A percentile compares a stretch with the other conserved stretches of the same genome.
Conservation (phyloP, 192 early-diverging fungal species). For the Coemansia sp. region DNA sequence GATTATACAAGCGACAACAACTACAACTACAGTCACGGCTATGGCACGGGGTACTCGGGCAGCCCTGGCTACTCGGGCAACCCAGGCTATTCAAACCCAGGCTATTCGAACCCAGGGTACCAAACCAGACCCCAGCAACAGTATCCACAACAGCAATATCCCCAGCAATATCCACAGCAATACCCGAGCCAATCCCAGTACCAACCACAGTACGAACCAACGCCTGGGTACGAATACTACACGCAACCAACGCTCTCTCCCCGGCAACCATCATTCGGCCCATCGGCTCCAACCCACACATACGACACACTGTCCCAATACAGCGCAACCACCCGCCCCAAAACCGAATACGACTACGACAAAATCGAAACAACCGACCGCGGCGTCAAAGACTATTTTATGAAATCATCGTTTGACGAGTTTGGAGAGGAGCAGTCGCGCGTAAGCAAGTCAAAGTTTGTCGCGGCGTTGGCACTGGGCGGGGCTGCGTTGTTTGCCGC, state of each 20-base stretch:
- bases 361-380: conserved; percentile 2
- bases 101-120: too few relatives aligned
- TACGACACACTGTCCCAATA: conserved; percentile 4
- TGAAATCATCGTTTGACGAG: conserved; percentile 11
- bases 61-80: background rate
- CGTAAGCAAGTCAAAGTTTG: conserved; percentile 14
- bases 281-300: background rate
- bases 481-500: conserved; percentile 7
- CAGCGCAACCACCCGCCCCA: background rate
- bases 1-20: conserved; percentile 8
- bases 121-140: too few relatives aligned
- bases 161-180: too few relatives aligned
- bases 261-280: too few relatives aligned
- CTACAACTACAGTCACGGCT: conserved; percentile 10
- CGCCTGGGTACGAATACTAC: too few relatives aligned
- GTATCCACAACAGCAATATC: too few relatives aligned
- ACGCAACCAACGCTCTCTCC: too few relatives aligned
- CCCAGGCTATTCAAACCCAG: too few relatives aligned
- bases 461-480: background rate
- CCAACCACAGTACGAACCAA: too few relatives aligned
- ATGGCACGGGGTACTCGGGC: background rate
- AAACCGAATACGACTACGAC: conserved; percentile 4
- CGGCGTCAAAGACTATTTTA: conserved; percentile 10
- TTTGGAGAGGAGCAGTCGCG: conserved; percentile 3
- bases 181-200: too few relatives aligned